Evolutionary conservation across 371 early-diverging fungal species (phyloP).

Genomic region (Rhizomucor miehei): DNA sequence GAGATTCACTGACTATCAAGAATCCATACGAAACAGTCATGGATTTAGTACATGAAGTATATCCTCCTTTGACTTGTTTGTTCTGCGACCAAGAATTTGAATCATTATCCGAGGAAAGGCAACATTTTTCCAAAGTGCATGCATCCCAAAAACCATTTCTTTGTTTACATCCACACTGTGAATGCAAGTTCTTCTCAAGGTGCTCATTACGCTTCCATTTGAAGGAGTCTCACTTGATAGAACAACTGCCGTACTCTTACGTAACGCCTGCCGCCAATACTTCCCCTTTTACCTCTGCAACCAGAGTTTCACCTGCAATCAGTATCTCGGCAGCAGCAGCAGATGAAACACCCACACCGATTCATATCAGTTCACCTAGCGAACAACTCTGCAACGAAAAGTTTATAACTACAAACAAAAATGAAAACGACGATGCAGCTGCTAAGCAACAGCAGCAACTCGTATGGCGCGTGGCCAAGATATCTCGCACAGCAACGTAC

Average conservation of each 20-base stretch:
- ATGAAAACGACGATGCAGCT: no score
- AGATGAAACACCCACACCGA: background rate
- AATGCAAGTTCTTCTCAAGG: conserved; percentile 10
- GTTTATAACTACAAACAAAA: background rate
- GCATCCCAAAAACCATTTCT: conserved; percentile 5
- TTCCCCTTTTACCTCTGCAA: background rate
- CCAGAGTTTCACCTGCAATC: background rate
- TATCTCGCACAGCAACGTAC: background rate
- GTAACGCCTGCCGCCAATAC: background rate
- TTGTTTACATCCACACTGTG: conserved; percentile 23
- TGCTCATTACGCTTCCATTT: conserved; percentile 16
- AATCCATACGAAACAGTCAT: conserved; percentile 7
- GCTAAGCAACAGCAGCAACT: no score
- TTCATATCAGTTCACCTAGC: background rate
- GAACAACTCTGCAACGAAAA: background rate
- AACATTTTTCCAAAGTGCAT: conserved; percentile 9
- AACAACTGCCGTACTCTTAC: background rate
- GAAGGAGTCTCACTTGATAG: conserved; percentile 8
- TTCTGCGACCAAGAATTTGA: conserved; percentile 8
- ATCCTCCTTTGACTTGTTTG: conserved; percentile 17
- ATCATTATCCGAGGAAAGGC: background rate
- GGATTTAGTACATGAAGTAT: conserved; percentile 16
- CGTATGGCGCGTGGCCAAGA: background rate
- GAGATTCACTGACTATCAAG: no score
- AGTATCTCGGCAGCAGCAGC: background rate